Evolutionary conservation across 1,284 basidiomycete genomes (phyloP), one percentile per base, ranked within the genome.

Genomic region (Moesziomyces parantarcticus): DNA sequence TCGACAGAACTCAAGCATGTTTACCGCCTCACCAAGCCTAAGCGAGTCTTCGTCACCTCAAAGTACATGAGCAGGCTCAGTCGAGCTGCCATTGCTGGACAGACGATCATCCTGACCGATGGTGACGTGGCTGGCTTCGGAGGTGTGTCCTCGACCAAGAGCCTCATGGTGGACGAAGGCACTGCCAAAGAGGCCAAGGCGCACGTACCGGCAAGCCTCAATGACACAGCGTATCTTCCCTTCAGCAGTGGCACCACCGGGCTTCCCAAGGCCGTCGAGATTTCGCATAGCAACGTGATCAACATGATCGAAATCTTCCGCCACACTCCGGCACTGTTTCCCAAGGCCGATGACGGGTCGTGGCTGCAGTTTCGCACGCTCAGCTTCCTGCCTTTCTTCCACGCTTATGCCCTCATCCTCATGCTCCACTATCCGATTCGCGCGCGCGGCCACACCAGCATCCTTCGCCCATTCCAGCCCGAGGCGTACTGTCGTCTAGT

Each of bases 381-480:
- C 20, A 59, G 47, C 51, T 66, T 65, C 49, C 58, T 76, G n/a
- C 75, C 75, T 25, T 75, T 76, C 50, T 76, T 69, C 56, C 71
- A 76, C 39, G 75, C 62, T 1, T 62, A 70, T 22, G 75, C 57
- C 8, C 63, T 74, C 14, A 34, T 66, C 29, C 50, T 69, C 25
- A 14, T 49, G 13, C 50, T 74, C 2, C 29, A 46, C 6, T 32
- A 45, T 32, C 29, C 29, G 29, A 32, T 32, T 32, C 29, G 29
- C 58, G n/a, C 51, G 44, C 53, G 51, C 23, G 71, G 62, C 20
- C 57, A 60, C 6, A 47, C 56, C 18, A 52, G 48, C 52, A 53
- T 69, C 50, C 50, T 65, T 6, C 59, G 59, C 0, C 64, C 75
- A 5, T 76, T 76, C 32, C 46, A 56, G 16, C 54, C 66, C 21